A percentile compares a stretch with the other conserved stretches of the same genome.
These are phyloP conservation scores for Fagopyrum esculentum DNA, from an alignment of 148 eudicot genomes.

Conservation along the genomic window DNA sequence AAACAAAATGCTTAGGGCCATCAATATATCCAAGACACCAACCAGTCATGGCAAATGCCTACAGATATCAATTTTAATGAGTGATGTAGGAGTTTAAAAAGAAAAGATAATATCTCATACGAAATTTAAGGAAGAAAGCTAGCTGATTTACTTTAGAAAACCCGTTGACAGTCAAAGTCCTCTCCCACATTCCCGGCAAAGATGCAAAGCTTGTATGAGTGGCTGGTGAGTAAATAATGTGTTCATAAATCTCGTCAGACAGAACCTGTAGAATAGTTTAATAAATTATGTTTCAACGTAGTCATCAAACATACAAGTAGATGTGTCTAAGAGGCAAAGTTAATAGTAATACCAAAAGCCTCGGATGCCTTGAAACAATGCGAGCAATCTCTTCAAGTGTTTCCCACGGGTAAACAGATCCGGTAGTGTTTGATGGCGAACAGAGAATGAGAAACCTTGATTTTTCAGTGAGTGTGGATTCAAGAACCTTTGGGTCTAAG, in stretches of 20 bases:
- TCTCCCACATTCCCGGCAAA: constrained; percentile 97
- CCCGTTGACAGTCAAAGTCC: constrained; percentile 93
- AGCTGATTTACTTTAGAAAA: constrained; percentile 70
- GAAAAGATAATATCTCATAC: not conserved
- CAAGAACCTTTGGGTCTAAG: constrained; percentile 72
- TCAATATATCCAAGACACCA: constrained; percentile 98
- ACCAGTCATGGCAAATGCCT: constrained; percentile 99
- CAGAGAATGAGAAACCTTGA: constrained; percentile 85
- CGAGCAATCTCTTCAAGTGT: constrained; percentile 75
- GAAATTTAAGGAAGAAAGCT: not conserved
- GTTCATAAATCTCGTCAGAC: constrained; percentile 94
- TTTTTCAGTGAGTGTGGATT: constrained; percentile 71
- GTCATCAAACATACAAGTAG: not conserved
- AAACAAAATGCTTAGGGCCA: constrained; percentile 84
- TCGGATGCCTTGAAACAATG: constrained; percentile 71
- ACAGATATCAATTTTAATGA: constrained; percentile 5
- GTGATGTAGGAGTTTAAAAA: constrained; percentile 1
- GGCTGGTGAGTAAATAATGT: constrained; percentile 87
- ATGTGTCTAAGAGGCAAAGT: not conserved
- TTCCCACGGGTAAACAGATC: constrained; percentile 77
- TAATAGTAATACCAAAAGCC: constrained; percentile 56
- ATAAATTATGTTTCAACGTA: not conserved
- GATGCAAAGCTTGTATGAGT: constrained; percentile 96
- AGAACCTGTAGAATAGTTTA: constrained; percentile 43
- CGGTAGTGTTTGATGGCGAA: constrained; percentile 91